These are phyloP conservation scores for Diddensiella caesifluorescens DNA, from an alignment of 805 yeast species.

Conservation along the genomic window DNA sequence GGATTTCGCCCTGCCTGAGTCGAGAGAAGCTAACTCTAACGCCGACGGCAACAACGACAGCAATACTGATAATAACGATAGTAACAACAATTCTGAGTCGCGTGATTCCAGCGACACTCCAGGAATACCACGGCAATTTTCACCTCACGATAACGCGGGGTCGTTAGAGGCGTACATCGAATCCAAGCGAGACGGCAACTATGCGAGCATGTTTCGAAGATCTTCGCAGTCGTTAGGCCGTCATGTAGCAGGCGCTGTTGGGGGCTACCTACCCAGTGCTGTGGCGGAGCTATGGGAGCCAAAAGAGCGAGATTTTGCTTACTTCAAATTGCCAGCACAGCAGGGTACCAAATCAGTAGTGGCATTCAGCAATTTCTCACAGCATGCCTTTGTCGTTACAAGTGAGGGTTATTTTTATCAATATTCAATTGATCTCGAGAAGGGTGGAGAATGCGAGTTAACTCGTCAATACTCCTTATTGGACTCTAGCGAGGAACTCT, in stretches of 20 bases:
- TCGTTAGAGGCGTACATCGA: constrained; percentile 17
- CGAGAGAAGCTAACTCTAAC: background rate
- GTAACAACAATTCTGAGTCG: constrained; percentile 4
- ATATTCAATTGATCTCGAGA: constrained; percentile 73
- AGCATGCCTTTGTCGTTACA: constrained; percentile 64
- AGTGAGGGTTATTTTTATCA: constrained; percentile 76
- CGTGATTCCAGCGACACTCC: background rate
- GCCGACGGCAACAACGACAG: background rate
- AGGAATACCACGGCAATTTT: background rate
- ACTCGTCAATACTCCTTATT: constrained; percentile 61
- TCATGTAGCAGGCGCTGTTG: constrained; percentile 38
- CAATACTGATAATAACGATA: background rate
- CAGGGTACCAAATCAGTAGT: constrained; percentile 29
- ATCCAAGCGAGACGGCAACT: constrained; percentile 13
- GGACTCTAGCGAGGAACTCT: constrained; percentile 17
- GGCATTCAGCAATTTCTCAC: constrained; percentile 32
- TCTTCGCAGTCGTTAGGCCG: constrained; percentile 23
- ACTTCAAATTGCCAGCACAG: constrained; percentile 58
- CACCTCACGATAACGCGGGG: constrained; percentile 2
- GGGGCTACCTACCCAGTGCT: constrained; percentile 77
- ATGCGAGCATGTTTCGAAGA: constrained; percentile 32
- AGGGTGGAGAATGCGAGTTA: constrained; percentile 90
- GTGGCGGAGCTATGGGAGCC: constrained; percentile 84
- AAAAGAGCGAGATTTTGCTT: constrained; percentile 79
- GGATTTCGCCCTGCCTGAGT: background rate